Evolutionary conservation across 2,329 filamentous ascomycete species (phyloP).

Genomic region (Graphilbum ipis-grandicollis): DNA sequence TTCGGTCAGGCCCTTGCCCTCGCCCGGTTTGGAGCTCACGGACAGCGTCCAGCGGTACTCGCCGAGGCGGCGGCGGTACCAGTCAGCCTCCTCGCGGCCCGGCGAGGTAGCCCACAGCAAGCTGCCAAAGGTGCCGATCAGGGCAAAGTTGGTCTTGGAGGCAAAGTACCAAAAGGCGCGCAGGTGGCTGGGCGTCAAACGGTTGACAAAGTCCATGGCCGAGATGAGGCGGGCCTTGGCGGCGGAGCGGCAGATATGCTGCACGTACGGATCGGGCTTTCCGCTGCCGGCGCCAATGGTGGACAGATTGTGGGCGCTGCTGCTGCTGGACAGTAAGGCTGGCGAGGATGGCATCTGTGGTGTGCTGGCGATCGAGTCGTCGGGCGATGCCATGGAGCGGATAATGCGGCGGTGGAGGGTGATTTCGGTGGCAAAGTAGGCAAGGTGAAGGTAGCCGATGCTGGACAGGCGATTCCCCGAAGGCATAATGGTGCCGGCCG

Average conservation of each 20-base stretch:
- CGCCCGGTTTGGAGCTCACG: slow-evolving; percentile 58
- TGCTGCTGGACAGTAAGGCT: slow-evolving; percentile 8
- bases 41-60: slow-evolving; percentile 92
- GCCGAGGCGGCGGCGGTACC: slow-evolving; percentile 68
- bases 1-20: slow-evolving; percentile 38
- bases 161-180: slow-evolving; percentile 89
- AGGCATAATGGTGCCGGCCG: slow-evolving; percentile 18
- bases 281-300: slow-evolving; percentile 6
- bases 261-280: slow-evolving; percentile 58
- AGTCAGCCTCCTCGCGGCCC: slow-evolving; percentile 75
- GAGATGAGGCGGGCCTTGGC: slow-evolving; percentile 89
- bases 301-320: slow-evolving; percentile 6
- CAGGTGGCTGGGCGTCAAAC: slow-evolving; percentile 69
- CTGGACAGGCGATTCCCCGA: slow-evolving; percentile 33
- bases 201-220: slow-evolving; percentile 94
- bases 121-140: slow-evolving; percentile 87
- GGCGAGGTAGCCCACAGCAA: slow-evolving; percentile 80
- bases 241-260: slow-evolving; percentile 83
- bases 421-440: slow-evolving; percentile 88
- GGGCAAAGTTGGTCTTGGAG: slow-evolving; percentile 76
- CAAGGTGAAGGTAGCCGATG: slow-evolving; percentile 69
- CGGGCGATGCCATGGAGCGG: slow-evolving; percentile 46
- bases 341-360: slow-evolving; percentile 5
- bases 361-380: slow-evolving; percentile 18
- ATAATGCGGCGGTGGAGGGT: slow-evolving; percentile 84